These are phyloP conservation scores for Piedraia hortae DNA, from an alignment of 2,329 filamentous ascomycete species.

Conservation along the genomic window DNA sequence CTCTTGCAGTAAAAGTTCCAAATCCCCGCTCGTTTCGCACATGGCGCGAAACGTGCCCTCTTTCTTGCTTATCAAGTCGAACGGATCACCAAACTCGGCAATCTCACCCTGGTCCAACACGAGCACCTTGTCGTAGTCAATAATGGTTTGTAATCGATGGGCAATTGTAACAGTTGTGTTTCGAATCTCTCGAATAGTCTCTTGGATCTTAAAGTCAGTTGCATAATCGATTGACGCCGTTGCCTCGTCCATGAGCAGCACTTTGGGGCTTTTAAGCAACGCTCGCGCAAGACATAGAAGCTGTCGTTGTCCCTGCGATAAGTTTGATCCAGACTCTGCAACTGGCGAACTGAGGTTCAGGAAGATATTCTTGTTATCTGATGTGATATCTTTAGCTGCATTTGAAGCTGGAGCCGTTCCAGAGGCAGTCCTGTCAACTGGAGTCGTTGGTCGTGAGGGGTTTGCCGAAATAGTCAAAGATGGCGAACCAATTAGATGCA, in stretches of 20 bases:
- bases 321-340: constrained; percentile 71
- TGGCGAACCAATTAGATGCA: constrained; percentile 49
- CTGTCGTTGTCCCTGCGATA: constrained; percentile 89
- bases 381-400: constrained; percentile 16
- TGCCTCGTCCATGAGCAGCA: constrained; percentile 97
- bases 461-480: constrained; percentile 19
- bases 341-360: constrained; percentile 59
- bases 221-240: constrained; percentile 93
- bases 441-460: constrained; percentile 12
- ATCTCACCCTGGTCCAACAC: constrained; percentile 75
- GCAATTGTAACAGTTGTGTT: constrained; percentile 91
- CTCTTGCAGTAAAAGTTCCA: constrained; percentile 27
- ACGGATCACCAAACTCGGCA: constrained; percentile 75
- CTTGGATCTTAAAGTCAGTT: constrained; percentile 87
- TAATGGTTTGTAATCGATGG: constrained; percentile 83
- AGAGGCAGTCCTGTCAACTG: constrained; percentile 4
- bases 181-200: constrained; percentile 74
- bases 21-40: constrained; percentile 40
- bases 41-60: constrained; percentile 38
- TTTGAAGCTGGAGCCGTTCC: constrained; percentile 6
- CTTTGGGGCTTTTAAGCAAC: constrained; percentile 68
- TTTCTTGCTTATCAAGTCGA: constrained; percentile 45
- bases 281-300: constrained; percentile 80
- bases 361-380: constrained; percentile 93
- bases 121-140: constrained; percentile 91